A percentile compares a stretch with the other conserved stretches of the same genome.
Evolutionary conservation across 179 eudicot species (phyloP).

Genomic region (Drosera spatulata): DNA sequence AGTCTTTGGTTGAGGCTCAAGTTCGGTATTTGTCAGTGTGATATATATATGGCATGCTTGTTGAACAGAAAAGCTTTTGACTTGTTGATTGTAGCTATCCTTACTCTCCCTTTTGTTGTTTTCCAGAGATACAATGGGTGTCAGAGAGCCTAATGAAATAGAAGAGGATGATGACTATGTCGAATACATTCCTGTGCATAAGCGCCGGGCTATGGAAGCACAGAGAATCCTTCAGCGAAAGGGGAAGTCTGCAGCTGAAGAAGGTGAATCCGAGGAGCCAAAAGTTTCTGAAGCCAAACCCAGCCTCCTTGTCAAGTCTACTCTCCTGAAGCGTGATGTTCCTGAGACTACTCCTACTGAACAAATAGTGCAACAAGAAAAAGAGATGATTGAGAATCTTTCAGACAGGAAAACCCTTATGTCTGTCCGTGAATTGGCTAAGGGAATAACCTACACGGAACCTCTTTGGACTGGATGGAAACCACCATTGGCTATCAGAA

Average conservation of each 20-base stretch:
- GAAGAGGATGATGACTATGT: constrained; percentile 58
- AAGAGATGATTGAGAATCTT: constrained; percentile 75
- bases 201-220: constrained; percentile 61
- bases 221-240: constrained; percentile 60
- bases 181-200: constrained; percentile 67
- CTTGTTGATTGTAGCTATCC: too few species aligned
- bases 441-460: constrained; percentile 74
- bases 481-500: constrained; percentile 54
- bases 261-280: constrained; percentile 44
- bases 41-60: too few species aligned
- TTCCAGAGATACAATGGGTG: background rate
- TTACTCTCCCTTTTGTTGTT: background rate
- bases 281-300: constrained; percentile 55
- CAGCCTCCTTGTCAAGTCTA: constrained; percentile 62
- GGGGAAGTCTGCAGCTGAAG: constrained; percentile 33
- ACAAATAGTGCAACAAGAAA: constrained; percentile 53
- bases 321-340: constrained; percentile 65
- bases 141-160: constrained; percentile 15
- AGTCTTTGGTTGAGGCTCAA: too few species aligned
- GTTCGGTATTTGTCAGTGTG: too few species aligned
- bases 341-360: constrained; percentile 59
- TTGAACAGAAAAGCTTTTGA: too few species aligned
- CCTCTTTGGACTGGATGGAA: constrained; percentile 85
- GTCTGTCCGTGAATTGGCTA: constrained; percentile 86
- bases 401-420: constrained; percentile 66